Conservation (phyloP, 1,284 basidiomycete genomes). For the Cryptococcus depauperatus region DNA sequence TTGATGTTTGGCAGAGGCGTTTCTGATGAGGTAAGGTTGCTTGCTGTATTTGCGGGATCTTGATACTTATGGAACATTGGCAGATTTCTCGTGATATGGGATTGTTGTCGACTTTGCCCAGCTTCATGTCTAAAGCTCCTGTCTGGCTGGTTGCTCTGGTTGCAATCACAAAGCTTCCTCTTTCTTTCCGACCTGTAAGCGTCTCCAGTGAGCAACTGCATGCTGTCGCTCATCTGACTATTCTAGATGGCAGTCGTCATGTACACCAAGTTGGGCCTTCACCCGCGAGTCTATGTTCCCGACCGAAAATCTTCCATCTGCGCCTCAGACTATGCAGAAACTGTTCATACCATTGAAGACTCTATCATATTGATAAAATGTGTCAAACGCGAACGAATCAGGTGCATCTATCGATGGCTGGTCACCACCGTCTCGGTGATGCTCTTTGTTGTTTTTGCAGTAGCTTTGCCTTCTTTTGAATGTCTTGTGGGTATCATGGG, state of each 20-base stretch:
- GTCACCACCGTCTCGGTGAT: slow-evolving; percentile 58
- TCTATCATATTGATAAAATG: too few species aligned
- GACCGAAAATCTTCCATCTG: too few species aligned
- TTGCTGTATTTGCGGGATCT: background rate
- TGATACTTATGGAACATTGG: too few species aligned
- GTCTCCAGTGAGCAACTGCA: too few species aligned
- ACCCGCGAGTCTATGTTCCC: slow-evolving; percentile 13
- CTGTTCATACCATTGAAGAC: too few species aligned
- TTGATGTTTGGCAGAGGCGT: slow-evolving; percentile 81
- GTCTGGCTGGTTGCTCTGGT: slow-evolving; percentile 66
- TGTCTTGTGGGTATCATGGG: slow-evolving; percentile 80
- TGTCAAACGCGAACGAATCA: slow-evolving; percentile 38
- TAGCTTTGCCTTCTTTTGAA: slow-evolving; percentile 76
- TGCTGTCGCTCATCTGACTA: slow-evolving; percentile 37
- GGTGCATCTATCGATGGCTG: slow-evolving; percentile 49
- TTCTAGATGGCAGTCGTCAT: background rate
- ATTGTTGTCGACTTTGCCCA: slow-evolving; percentile 65
- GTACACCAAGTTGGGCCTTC: background rate
- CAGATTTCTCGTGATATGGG: slow-evolving; percentile 79
- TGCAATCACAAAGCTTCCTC: slow-evolving; percentile 66
- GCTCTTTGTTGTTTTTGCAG: slow-evolving; percentile 60
- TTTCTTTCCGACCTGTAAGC: slow-evolving; percentile 71
- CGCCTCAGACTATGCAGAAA: too few species aligned
- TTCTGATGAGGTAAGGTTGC: slow-evolving; percentile 73
- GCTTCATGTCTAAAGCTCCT: slow-evolving; percentile 61